Evolutionary conservation across 1,139 yeast genomes (phyloP), one percentile per base, ranked within the genome.

Genomic region (Taphrina sp.): DNA sequence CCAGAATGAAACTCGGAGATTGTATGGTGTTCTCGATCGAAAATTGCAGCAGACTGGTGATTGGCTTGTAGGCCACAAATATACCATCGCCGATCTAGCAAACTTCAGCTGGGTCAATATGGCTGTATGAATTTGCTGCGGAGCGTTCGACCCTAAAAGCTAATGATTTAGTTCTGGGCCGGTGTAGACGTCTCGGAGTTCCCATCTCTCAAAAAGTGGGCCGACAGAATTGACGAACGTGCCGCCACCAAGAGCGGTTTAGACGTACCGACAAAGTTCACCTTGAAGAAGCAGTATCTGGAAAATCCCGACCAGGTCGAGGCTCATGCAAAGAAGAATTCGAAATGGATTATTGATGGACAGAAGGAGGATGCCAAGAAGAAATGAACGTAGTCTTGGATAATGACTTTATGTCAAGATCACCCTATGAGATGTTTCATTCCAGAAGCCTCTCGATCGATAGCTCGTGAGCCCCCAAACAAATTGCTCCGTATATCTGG

Each of bases 41-140:
- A 73, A 77, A 60, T 70, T 81, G 64, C 64, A 67, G 43, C 66
- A 68, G 52, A 49, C 54, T 20, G 77, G 74, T 60, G 79, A 77
- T 0, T 81, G 67, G 66, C 68, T 81, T 14, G 85, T 80, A 39
- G 84, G 85, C 34, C 74, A 76, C 63, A 81, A 78, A 60, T 62
- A 78, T 56, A 70, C 80, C 24, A 68, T 78, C 63, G 82, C 83
- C 12, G 86, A 81, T 65, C 65, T 80, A 51, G 74, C 74, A 16
- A 65, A 73, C 12, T 74, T 69, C 58, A 71, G 78, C 12, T 70
- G 73, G 74, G 67, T 69, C 24, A 52, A 52, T 38, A 20, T 17
- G 22, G 56, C 49, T 28, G 45, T 41, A 41, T 14, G 45, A 10
- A 12, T 23, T 3, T 29, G 4, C 2, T 38, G 22, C 3, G 12